These are phyloP conservation scores for Arthrinium phaeospermum DNA, from an alignment of 2,329 filamentous ascomycete species.

Conservation along the genomic window DNA sequence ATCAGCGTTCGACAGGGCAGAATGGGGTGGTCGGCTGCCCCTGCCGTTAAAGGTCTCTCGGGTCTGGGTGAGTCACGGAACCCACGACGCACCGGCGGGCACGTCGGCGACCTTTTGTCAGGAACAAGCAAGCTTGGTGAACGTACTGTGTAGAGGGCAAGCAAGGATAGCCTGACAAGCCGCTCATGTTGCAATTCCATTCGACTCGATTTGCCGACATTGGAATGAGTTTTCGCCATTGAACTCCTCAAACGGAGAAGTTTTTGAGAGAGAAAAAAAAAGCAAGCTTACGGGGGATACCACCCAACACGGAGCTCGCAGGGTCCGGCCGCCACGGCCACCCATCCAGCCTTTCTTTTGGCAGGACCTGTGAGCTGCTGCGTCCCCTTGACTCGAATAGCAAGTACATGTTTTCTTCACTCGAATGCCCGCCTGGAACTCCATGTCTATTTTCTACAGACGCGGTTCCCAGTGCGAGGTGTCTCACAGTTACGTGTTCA, in stretches of 20 bases:
- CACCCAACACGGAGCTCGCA: background rate
- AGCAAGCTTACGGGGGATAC: slow-evolving; percentile 1
- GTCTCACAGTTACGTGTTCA: background rate
- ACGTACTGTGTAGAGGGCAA: background rate
- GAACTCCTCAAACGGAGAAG: background rate
- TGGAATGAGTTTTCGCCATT: background rate
- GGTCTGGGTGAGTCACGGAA: background rate
- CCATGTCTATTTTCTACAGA: background rate
- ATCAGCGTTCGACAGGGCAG: background rate
- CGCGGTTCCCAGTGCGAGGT: background rate
- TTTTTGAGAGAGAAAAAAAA: background rate
- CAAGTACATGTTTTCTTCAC: background rate
- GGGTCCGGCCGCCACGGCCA: background rate
- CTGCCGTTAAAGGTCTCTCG: background rate
- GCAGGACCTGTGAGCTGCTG: background rate
- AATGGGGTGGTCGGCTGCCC: background rate
- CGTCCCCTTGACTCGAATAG: background rate
- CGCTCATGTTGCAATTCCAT: background rate
- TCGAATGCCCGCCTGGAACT: background rate
- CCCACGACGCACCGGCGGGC: background rate
- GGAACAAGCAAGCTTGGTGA: background rate
- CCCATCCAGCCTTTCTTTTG: background rate
- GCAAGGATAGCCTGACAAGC: background rate
- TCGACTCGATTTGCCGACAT: background rate
- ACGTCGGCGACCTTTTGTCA: background rate